These are phyloP conservation scores for Komagataella mondaviorum DNA, from an alignment of 805 yeast species.

Conservation along the genomic window DNA sequence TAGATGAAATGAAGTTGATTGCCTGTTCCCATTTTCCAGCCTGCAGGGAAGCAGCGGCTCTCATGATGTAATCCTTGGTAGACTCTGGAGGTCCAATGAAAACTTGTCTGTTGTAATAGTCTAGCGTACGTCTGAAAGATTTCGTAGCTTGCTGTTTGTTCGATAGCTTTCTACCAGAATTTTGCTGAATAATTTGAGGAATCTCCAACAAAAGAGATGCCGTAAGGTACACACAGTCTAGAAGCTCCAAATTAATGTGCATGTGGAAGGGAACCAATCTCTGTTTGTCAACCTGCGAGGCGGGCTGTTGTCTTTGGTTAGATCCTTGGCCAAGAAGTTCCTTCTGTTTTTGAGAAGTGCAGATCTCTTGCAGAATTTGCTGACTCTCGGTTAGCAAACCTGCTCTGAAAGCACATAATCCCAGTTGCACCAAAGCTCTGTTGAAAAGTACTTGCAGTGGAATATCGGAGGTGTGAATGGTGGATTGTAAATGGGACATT, in stretches of 20 bases:
- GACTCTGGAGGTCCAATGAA: conserved; percentile 98
- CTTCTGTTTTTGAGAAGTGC: conserved; percentile 73
- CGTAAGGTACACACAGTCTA: conserved; percentile 90
- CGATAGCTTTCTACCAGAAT: conserved; percentile 39
- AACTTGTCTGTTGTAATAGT: conserved; percentile 85
- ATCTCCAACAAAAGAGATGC: conserved; percentile 81
- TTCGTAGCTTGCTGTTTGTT: conserved; percentile 40
- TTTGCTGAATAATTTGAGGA: conserved; percentile 73
- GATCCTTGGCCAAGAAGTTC: conserved; percentile 91
- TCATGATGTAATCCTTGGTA: conserved; percentile 84
- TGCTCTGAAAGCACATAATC: conserved; percentile 85
- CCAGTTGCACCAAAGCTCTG: conserved; percentile 91
- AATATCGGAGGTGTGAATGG: conserved; percentile 77
- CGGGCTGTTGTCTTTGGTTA: conserved; percentile 45
- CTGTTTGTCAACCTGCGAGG: conserved; percentile 12
- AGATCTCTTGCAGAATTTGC: conserved; percentile 77
- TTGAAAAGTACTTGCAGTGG: conserved; percentile 84
- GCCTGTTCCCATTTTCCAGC: conserved; percentile 84
- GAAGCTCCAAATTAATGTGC: conserved; percentile 91
- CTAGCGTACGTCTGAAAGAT: conserved; percentile 83
- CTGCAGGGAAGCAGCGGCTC: conserved; percentile 81
- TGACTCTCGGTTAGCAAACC: conserved; percentile 81
- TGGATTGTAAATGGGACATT: conserved; percentile 71
- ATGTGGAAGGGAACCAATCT: conserved; percentile 93
- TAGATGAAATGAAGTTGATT: conserved; percentile 52